A percentile compares a stretch with the other conserved stretches of the same genome.
phyloP scores from a whole-genome alignment of 1,139 yeast genomes.

The Barnettozyma hawaiiensis region DNA sequence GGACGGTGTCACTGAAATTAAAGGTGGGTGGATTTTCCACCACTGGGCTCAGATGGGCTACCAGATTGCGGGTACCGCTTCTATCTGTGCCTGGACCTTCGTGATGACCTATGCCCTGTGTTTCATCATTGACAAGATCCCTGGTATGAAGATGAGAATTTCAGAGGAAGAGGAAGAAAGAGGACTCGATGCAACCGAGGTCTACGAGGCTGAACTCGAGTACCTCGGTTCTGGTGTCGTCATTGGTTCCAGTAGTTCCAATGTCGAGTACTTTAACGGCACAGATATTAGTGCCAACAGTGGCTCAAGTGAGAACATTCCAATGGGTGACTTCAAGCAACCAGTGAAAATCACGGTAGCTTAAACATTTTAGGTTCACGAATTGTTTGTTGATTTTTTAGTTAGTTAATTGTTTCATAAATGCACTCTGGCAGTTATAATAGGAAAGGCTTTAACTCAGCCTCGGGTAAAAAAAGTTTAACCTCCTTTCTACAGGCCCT shows the following conservation, averaged over 20 bases:
- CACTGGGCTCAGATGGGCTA: constrained; percentile 89
- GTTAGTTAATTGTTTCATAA: neutral
- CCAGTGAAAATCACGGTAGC: neutral
- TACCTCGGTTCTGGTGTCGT: constrained; percentile 93
- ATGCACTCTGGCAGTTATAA: no score
- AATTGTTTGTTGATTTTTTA: neutral
- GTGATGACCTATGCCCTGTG: constrained; percentile 77
- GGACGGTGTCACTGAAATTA: constrained; percentile 75
- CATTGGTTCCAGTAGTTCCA: constrained; percentile 44
- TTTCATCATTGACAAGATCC: constrained; percentile 66
- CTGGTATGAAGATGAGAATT: constrained; percentile 77
- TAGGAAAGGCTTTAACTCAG: no score
- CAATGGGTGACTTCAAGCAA: constrained; percentile 2
- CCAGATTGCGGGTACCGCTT: constrained; percentile 78
- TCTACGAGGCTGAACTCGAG: constrained; percentile 97
- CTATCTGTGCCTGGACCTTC: constrained; percentile 69
- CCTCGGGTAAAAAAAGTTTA: no score
- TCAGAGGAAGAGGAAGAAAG: constrained; percentile 78
- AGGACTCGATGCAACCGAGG: constrained; percentile 95
- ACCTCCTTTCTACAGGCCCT: no score
- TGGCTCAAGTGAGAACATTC: neutral
- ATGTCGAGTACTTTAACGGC: constrained; percentile 2
- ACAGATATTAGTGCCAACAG: neutral
- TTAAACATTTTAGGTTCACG: neutral
- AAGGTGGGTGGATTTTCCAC: constrained; percentile 89